Evolutionary conservation across 2,329 filamentous ascomycete species (phyloP), one percentile per base, ranked within the genome.

Genomic region (Aspergillus terreus): DNA sequence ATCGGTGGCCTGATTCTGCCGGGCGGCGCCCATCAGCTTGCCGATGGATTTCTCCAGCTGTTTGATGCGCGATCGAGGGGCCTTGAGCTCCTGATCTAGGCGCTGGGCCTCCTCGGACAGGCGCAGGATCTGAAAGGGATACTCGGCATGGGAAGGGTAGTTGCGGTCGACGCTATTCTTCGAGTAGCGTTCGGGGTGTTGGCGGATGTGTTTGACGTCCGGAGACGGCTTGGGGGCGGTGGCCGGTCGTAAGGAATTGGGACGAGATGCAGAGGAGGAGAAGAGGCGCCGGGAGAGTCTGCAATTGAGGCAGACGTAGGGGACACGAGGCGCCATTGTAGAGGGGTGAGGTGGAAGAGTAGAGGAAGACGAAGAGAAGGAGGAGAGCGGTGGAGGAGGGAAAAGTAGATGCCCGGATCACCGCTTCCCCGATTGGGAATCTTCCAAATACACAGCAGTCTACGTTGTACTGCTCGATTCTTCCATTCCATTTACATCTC

Each of bases 121-220:
- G n/a, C 64, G 64, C 70, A 70, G 58, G 42, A 86, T 84, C 36
- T 72, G 71, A 63, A 73, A 78, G 2, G 82, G 77, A 46, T 80
- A 75, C 12, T 75, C 71, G 11, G 76, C 71, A 49, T 81, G 78
- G 0, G 72, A 68, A 12, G 69, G 78, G 74, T 96, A 96, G 70
- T 96, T 96, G 60, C 94, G 85, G 59, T 91, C 86, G 53, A 87
- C 69, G 72, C 90, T 95, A 66, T 95, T 97, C 59, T 86, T 78
- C 61, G 87, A 82, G 76, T 96, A 88, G 14, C 95, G 79, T 12
- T 86, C 82, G 14, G 88, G 83, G 71, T 95, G 88, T 65, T 90
- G 82, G 52, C 92, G 91, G 69, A 99, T 96, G 74, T 94, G 87
- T 70, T 90, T 92, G 67, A 95, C 81, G 74, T 96, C 88, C 59